These are phyloP conservation scores for Sclerotinia spermophila DNA, from an alignment of 2,329 filamentous ascomycete genomes.

Conservation along the genomic window DNA sequence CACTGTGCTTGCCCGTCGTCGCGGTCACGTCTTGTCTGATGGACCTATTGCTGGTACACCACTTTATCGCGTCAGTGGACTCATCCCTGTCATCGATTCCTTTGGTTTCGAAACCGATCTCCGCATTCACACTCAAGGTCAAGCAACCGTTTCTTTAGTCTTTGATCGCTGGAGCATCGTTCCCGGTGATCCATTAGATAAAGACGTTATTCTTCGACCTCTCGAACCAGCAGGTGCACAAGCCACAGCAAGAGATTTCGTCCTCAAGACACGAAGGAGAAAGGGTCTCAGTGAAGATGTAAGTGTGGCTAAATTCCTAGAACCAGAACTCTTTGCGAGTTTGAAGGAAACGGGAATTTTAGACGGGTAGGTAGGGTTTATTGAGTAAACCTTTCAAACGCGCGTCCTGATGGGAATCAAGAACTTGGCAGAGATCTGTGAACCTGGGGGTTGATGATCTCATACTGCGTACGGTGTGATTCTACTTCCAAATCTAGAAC, in stretches of 20 bases:
- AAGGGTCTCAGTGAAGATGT: constrained; percentile 97
- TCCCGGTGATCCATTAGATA: constrained; percentile 90
- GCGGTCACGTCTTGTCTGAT: constrained; percentile 92
- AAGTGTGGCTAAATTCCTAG: constrained; percentile 91
- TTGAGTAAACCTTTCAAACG: background rate
- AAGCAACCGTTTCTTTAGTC: constrained; percentile 83
- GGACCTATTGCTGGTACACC: constrained; percentile 92
- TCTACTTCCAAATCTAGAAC: background rate
- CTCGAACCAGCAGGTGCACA: constrained; percentile 85
- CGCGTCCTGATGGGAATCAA: background rate
- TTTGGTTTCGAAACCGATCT: constrained; percentile 98
- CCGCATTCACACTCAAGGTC: constrained; percentile 90
- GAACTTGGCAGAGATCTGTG: background rate
- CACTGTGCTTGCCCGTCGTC: constrained; percentile 80
- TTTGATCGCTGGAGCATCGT: constrained; percentile 97
- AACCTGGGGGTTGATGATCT: background rate
- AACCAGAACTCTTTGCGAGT: constrained; percentile 86
- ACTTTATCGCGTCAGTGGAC: constrained; percentile 83
- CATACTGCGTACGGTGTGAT: background rate
- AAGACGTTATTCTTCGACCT: constrained; percentile 74
- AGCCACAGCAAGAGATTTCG: constrained; percentile 90
- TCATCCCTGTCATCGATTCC: constrained; percentile 93
- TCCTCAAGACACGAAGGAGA: constrained; percentile 87
- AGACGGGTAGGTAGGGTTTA: constrained; percentile 48
- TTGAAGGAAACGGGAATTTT: constrained; percentile 86